Evolutionary conservation across 768 basidiomycete genomes (phyloP).

Genomic region (Asterophora parasitica): DNA sequence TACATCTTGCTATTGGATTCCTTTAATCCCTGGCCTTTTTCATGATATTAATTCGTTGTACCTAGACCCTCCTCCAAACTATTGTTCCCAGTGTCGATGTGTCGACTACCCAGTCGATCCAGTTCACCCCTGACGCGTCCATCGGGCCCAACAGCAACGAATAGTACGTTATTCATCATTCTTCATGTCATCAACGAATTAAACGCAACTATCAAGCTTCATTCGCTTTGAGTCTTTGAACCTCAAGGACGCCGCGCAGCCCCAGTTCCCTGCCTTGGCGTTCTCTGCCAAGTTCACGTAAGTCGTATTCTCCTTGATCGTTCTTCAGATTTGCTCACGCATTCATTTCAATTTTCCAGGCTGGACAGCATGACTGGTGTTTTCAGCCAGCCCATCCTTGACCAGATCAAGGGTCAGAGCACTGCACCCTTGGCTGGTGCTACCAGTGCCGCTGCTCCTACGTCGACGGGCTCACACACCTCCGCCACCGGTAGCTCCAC

Average conservation of each 20-base stretch:
- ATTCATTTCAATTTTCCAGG: constrained; percentile 28
- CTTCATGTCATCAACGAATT: not conserved
- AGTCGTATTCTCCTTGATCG: constrained; percentile 19
- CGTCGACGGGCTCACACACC: constrained; percentile 17
- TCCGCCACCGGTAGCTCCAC: constrained; percentile 17
- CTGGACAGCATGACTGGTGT: constrained; percentile 65
- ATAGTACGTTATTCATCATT: constrained; percentile 41
- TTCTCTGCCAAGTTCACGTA: constrained; percentile 81
- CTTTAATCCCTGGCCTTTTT: not conserved
- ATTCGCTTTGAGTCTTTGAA: constrained; percentile 64
- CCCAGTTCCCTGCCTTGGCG: constrained; percentile 56
- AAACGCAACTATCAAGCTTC: constrained; percentile 45
- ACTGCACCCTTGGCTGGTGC: constrained; percentile 50
- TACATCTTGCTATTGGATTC: too few species aligned
- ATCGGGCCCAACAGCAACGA: constrained; percentile 51
- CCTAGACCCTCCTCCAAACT: constrained; percentile 51
- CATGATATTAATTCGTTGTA: not conserved
- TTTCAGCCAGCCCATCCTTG: constrained; percentile 52
- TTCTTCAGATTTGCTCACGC: not conserved
- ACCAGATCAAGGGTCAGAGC: constrained; percentile 58
- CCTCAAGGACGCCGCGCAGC: constrained; percentile 45
- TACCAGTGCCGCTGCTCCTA: constrained; percentile 24
- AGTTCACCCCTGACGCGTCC: constrained; percentile 45
- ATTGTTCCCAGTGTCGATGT: constrained; percentile 50
- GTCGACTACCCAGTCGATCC: constrained; percentile 36